phyloP scores from a whole-genome alignment of 139 green algal genomes.

The Picochlorum sp. region DNA sequence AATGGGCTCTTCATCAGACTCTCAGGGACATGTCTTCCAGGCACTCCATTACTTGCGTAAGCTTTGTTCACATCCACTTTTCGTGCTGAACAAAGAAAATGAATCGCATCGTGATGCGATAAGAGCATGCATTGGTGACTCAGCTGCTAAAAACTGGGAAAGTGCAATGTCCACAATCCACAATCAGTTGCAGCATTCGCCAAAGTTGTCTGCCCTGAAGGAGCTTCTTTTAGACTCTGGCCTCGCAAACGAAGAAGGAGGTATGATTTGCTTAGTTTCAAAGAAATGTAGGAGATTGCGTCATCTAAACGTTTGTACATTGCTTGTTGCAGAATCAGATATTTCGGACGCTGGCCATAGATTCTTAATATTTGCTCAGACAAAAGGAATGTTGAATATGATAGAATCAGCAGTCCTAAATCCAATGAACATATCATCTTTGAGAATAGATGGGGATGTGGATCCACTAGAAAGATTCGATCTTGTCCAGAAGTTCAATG shows the following conservation, averaged over 20 bases:
- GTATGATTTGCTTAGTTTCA: not conserved
- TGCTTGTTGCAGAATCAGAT: conserved; percentile 1
- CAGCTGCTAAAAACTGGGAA: conserved; percentile 13
- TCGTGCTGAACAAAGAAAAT: conserved; percentile 70
- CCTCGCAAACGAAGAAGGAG: conserved; percentile 30
- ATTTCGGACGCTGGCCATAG: conserved; percentile 47
- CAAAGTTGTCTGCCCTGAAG: conserved; percentile 84
- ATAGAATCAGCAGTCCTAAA: conserved; percentile 56
- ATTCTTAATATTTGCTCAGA: conserved; percentile 94
- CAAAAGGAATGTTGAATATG: conserved; percentile 81
- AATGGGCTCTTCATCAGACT: not conserved
- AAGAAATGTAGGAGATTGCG: too few relatives aligned
- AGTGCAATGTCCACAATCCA: conserved; percentile 23
- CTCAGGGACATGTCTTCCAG: conserved; percentile 39
- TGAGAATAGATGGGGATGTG: conserved; percentile 85
- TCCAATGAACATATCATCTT: conserved; percentile 60
- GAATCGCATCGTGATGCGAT: conserved; percentile 43
- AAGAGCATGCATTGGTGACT: conserved; percentile 22
- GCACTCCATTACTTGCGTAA: conserved; percentile 85
- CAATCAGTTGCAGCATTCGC: conserved; percentile 53
- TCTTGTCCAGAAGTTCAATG: conserved; percentile 85
- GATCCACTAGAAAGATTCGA: conserved; percentile 63
- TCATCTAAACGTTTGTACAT: not conserved
- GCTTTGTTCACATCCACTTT: conserved; percentile 87
- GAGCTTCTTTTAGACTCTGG: conserved; percentile 83